Percentiles rank a stretch among this genome's conserved stretches.
Conservation (phyloP, 805 yeast genomes). For the Sugiyamaella mastotermitis region DNA sequence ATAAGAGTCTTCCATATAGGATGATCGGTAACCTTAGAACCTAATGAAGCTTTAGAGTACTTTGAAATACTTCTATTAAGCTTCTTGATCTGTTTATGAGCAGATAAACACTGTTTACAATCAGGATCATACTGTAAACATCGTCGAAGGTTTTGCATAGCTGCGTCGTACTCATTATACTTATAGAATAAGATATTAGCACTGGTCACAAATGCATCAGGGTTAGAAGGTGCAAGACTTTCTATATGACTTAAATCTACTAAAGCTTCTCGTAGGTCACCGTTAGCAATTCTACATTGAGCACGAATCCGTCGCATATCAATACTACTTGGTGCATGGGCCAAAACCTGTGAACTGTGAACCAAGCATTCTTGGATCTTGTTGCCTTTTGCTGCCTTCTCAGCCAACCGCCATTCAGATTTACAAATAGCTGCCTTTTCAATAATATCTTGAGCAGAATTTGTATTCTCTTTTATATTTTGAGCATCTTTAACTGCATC, state of each 20-base stretch:
- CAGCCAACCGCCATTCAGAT: slow-evolving; percentile 6
- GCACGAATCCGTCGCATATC: slow-evolving; percentile 28
- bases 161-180: slow-evolving; percentile 45
- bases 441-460: slow-evolving; percentile 15
- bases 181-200: slow-evolving; percentile 43
- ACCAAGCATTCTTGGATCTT: slow-evolving; percentile 21
- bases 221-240: slow-evolving; percentile 21
- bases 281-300: slow-evolving; percentile 27
- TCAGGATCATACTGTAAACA: slow-evolving; percentile 81
- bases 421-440: slow-evolving; percentile 10
- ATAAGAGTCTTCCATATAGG: slow-evolving; percentile 15
- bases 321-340: slow-evolving; percentile 24
- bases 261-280: slow-evolving; percentile 29
- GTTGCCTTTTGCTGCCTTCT: slow-evolving; percentile 14
- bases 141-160: slow-evolving; percentile 48
- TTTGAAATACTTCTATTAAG: slow-evolving; percentile 23
- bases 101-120: slow-evolving; percentile 47
- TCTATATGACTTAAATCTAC: slow-evolving; percentile 30
- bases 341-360: slow-evolving; percentile 25
- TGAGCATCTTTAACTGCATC: slow-evolving; percentile 20
- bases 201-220: slow-evolving; percentile 23
- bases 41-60: slow-evolving; percentile 14
- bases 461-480: slow-evolving; percentile 9
- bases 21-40: slow-evolving; percentile 23
- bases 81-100: slow-evolving; percentile 24